A percentile compares a stretch with the other conserved stretches of the same genome.
phyloP scores from a whole-genome alignment of 2,329 filamentous ascomycete genomes.

The Aspergillus persii region DNA sequence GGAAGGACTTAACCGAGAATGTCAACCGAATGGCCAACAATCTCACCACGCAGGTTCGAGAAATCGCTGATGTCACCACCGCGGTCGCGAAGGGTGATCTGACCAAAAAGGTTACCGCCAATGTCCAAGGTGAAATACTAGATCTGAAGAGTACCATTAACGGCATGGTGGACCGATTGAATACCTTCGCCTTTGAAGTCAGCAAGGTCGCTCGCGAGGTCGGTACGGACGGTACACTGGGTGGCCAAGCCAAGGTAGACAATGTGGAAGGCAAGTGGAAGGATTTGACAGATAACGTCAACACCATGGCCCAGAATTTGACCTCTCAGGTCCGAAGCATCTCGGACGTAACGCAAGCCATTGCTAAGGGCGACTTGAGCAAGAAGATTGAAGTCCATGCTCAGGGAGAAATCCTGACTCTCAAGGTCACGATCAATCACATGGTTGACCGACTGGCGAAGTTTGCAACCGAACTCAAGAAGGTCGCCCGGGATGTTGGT shows the following conservation, averaged over 20 bases:
- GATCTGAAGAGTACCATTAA: conserved; percentile 89
- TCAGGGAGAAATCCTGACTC: conserved; percentile 86
- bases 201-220: conserved; percentile 65
- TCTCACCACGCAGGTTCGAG: conserved; percentile 92
- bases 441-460: conserved; percentile 95
- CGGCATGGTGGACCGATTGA: conserved; percentile 64
- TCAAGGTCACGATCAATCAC: conserved; percentile 98
- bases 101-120: conserved; percentile 92
- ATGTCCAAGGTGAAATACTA: conserved; percentile 89
- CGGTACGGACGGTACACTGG: conserved; percentile 63
- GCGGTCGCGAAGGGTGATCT: conserved; percentile 92
- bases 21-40: conserved; percentile 99
- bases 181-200: conserved; percentile 64
- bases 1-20: conserved; percentile 91
- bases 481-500: conserved; percentile 92
- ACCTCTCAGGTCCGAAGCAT: conserved; percentile 78
- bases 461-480: conserved; percentile 93
- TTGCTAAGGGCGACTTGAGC: conserved; percentile 93
- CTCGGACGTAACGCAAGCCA: conserved; percentile 89
- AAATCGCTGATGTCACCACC: conserved; percentile 95
- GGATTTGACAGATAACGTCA: conserved; percentile 65
- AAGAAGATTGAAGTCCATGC: conserved; percentile 94
- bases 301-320: conserved; percentile 65
- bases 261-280: conserved; percentile 68
- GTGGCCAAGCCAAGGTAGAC: conserved; percentile 62